Conservation (phyloP, 2,329 filamentous ascomycete genomes). For the Corinectria fuckeliana region DNA sequence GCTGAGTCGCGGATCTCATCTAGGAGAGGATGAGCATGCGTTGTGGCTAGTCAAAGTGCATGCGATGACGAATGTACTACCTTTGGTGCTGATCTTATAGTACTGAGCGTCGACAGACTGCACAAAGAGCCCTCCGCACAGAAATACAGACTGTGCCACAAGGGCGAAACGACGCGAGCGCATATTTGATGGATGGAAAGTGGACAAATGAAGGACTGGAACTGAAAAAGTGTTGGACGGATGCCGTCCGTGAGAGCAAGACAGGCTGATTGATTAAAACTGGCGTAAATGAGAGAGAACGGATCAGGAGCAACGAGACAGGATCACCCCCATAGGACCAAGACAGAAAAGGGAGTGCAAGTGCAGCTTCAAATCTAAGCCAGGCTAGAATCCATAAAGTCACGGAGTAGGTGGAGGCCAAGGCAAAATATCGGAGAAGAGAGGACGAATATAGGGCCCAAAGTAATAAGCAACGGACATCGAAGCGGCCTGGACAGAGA, state of each 20-base stretch:
- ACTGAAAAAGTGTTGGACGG: not conserved
- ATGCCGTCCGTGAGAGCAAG: not conserved
- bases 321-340: not conserved
- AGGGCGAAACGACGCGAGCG: conserved; percentile 1
- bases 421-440: not conserved
- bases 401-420: not conserved
- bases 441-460: not conserved
- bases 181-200: not conserved
- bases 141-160: conserved; percentile 18
- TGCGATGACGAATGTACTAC: conserved; percentile 22
- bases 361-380: not conserved
- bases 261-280: not conserved
- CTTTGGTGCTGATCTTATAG: conserved; percentile 42
- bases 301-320: not conserved
- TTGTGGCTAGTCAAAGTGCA: not conserved
- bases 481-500: not conserved
- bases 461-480: not conserved
- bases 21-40: conserved; percentile 29
- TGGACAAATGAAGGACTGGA: not conserved
- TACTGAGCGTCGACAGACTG: conserved; percentile 32
- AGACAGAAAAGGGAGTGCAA: not conserved
- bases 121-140: conserved; percentile 24
- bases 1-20: conserved; percentile 55
- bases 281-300: not conserved
- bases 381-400: not conserved